Conservation (phyloP, 2,329 filamentous ascomycete genomes). For the Mycosphaerella arachidis region DNA sequence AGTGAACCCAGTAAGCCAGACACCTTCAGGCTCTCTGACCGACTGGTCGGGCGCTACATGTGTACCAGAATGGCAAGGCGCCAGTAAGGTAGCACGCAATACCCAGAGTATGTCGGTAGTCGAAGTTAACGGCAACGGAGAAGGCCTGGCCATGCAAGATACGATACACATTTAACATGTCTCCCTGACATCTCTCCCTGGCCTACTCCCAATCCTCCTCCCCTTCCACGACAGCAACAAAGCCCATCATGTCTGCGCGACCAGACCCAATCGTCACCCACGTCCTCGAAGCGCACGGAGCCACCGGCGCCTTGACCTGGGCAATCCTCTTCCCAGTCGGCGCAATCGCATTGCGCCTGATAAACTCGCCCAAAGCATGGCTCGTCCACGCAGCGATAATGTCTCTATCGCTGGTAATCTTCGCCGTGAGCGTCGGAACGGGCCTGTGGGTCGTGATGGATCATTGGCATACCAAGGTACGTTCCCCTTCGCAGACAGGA, state of each 20-base stretch:
- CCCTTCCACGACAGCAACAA: background rate
- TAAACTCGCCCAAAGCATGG: slow-evolving; percentile 1
- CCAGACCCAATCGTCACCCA: background rate
- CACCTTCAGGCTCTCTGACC: too few species aligned
- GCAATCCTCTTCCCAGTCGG: slow-evolving; percentile 3
- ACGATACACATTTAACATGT: too few species aligned
- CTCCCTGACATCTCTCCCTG: too few species aligned
- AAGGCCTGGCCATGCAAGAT: too few species aligned
- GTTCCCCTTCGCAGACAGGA: background rate
- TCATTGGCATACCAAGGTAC: background rate
- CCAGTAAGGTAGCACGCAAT: background rate
- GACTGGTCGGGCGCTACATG: too few species aligned
- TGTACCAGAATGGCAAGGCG: too few species aligned
- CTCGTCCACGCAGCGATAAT: slow-evolving; percentile 4
- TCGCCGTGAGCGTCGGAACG: background rate
- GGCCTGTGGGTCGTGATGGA: background rate
- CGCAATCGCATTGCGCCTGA: background rate
- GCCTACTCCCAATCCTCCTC: background rate
- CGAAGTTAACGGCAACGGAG: too few species aligned
- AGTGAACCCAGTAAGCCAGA: too few species aligned
- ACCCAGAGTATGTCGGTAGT: too few species aligned
- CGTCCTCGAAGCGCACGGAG: background rate
- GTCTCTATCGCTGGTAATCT: background rate
- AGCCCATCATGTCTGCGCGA: background rate
- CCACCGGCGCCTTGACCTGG: background rate